phyloP scores from a whole-genome alignment of 768 basidiomycete genomes.

The Fistulinella prunicolor region DNA sequence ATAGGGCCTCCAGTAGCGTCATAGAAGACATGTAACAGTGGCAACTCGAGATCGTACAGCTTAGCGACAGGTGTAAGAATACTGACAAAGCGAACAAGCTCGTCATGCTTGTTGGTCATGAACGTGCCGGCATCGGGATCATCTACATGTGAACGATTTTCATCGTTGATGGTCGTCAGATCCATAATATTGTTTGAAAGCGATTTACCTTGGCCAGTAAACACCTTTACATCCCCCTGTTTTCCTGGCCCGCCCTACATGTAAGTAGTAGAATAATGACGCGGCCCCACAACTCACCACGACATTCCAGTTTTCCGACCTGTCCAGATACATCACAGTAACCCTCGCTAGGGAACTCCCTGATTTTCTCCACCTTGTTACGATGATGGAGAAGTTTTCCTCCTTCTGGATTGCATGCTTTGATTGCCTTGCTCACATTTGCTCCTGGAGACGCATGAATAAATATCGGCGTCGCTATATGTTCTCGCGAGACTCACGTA shows the following conservation, averaged over 20 bases:
- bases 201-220: too few species aligned
- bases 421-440: slow-evolving; percentile 70
- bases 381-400: slow-evolving; percentile 59
- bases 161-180: too few species aligned
- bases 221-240: slow-evolving; percentile 62
- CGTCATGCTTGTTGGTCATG: slow-evolving; percentile 48
- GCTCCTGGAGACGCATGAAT: slow-evolving; percentile 33
- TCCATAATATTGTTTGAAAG: too few species aligned
- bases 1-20: slow-evolving; percentile 79
- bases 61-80: slow-evolving; percentile 62
- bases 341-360: slow-evolving; percentile 72
- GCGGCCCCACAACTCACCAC: too few species aligned
- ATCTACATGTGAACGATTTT: too few species aligned
- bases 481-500: slow-evolving; percentile 40
- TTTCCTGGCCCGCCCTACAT: too few species aligned
- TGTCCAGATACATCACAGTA: slow-evolving; percentile 79
- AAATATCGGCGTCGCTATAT: not conserved
- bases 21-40: slow-evolving; percentile 83
- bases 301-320: slow-evolving; percentile 55
- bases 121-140: slow-evolving; percentile 49
- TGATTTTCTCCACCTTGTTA: slow-evolving; percentile 66
- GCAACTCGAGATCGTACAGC: slow-evolving; percentile 70
- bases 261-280: too few species aligned
- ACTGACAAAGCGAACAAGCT: slow-evolving; percentile 71
- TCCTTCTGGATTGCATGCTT: slow-evolving; percentile 68